Evolutionary conservation across 2,329 filamentous ascomycete species (phyloP), one percentile per base, ranked within the genome.

Genomic region (Arthroderma sp.): DNA sequence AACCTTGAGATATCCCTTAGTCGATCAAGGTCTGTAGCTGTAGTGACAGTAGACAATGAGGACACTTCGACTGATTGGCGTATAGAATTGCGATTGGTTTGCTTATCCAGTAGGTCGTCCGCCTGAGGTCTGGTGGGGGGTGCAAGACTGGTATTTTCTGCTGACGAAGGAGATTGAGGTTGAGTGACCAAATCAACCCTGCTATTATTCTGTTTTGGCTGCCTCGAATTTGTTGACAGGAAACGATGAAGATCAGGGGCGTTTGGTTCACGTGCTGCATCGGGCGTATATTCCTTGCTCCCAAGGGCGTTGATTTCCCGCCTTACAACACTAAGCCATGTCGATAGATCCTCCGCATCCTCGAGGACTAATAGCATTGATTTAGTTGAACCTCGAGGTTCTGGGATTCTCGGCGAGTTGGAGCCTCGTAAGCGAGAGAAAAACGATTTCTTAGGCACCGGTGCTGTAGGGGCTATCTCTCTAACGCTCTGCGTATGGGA

Each of bases 261-360:
- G 40, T 11, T 11, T 46, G 45, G 10, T 47, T 38, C 15, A 15
- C 42, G 28, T 2, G 50, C 48, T 15, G 46, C 45, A 60, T 69
- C 67, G 4, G 61, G 57, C 2, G 60, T 56, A 50, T 66, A 66
- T 46, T 66, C 64, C 43, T 63, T 65, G 1, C 68, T 68, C n/a
- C 68, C 67, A 3, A 67, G 57, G 11, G 58, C 53, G 45, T 70
- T 66, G 32, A 72, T 70, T 52, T 68, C 63, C 32, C 61, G 62
- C n/a, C 68, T 58, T 29, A 71, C 54, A 3, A 61, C 58, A n/a
- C 60, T 51, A 27, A 72, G 54, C 69, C 69, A 72, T 1, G 59
- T 57, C 31, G 63, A 63, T 58, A 72, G 62, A 7, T 67, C 64
- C 11, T 68, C 63, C 0, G 68, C 62, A 42, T 58, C 60, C 42